Evolutionary conservation across 495 filamentous ascomycete genomes (phyloP).

Genomic region (Cetradonia linearis): DNA sequence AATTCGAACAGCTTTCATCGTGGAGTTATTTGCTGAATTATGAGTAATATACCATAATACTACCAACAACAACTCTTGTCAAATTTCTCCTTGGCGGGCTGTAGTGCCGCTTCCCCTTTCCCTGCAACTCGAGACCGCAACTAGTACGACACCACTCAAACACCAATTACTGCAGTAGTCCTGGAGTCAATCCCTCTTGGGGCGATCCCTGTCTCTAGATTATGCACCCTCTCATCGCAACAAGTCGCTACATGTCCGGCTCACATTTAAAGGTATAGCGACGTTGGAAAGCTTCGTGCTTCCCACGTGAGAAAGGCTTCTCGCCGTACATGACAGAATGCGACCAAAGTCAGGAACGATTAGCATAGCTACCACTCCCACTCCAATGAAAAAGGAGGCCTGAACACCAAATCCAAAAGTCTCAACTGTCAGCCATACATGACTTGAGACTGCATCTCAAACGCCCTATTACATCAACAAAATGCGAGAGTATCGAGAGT

Average conservation of each 20-base stretch:
- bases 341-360: slow-evolving; percentile 4
- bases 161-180: too few relatives aligned
- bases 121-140: background rate
- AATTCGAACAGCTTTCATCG: background rate
- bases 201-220: background rate
- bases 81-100: background rate
- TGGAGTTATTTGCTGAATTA: background rate
- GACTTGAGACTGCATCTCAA: background rate
- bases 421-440: background rate
- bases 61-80: too few relatives aligned
- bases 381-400: background rate
- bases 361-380: background rate
- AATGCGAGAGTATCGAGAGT: background rate
- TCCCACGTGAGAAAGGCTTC: background rate
- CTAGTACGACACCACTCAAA: background rate
- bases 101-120: background rate
- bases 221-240: background rate
- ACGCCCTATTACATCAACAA: background rate
- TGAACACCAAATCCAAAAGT: background rate
- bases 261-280: background rate
- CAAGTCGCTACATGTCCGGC: background rate
- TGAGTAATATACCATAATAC: background rate
- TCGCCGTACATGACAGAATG: background rate
- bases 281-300: background rate
- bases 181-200: background rate